A percentile compares a stretch with the other conserved stretches of the same genome.
Conservation (phyloP, 305 asterid genomes). For the Fraxinus velutina region DNA sequence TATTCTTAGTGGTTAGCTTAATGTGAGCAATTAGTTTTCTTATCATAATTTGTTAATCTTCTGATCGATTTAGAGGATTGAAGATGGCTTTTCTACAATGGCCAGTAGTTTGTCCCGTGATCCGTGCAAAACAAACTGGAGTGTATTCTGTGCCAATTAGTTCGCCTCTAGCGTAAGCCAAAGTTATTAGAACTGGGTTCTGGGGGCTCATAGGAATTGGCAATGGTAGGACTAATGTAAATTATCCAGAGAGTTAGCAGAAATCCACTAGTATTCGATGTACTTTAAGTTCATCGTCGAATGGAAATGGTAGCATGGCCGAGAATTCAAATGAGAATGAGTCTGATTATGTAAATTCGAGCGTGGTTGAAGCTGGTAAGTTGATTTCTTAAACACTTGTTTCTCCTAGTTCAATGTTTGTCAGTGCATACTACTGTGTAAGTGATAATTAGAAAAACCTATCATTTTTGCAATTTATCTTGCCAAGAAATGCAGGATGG, state of each 20-base stretch:
- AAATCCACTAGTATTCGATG: slow-evolving; percentile 31
- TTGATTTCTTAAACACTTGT: not conserved
- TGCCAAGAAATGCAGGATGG: not conserved
- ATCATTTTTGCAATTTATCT: not conserved
- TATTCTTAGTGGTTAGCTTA: no score
- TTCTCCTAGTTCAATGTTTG: not conserved
- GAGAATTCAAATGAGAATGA: slow-evolving; percentile 54
- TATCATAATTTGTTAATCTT: not conserved
- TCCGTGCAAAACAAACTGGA: slow-evolving; percentile 41
- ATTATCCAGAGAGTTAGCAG: slow-evolving; percentile 16
- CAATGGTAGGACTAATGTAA: slow-evolving; percentile 19
- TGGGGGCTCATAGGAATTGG: slow-evolving; percentile 40
- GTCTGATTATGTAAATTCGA: slow-evolving; percentile 59
- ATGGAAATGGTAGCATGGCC: slow-evolving; percentile 62
- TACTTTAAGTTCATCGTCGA: slow-evolving; percentile 66
- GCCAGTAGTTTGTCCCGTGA: slow-evolving; percentile 52
- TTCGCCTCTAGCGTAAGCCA: slow-evolving; percentile 39
- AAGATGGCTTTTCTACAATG: slow-evolving; percentile 62
- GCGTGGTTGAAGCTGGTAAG: slow-evolving; percentile 73
- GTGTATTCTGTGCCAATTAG: slow-evolving; percentile 19
- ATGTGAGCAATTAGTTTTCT: not conserved
- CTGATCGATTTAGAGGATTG: slow-evolving; percentile 24
- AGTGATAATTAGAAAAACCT: not conserved
- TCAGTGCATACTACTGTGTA: not conserved
- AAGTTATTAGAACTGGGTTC: slow-evolving; percentile 33